Base-by-base conservation (phyloP, 1,284 basidiomycete genomes). In the Boletus hoseneyae region DNA sequence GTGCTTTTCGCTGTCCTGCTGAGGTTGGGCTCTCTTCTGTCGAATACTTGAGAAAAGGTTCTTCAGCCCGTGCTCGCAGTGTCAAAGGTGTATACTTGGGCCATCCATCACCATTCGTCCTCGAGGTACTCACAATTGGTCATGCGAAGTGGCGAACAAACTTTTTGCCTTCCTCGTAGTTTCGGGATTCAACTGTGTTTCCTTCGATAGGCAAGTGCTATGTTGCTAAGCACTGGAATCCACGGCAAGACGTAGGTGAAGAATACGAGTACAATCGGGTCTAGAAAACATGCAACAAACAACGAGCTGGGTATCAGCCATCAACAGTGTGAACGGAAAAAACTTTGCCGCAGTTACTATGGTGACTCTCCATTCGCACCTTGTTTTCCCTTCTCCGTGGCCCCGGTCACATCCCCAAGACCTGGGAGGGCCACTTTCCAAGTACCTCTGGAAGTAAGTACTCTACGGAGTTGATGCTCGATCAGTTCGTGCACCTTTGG, bases 401-500 rank as follows among this genome's bases (percentile, higher is more conserved):
- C 70, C 37, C 76, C 73, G 16, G 68, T 66, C 23, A 75, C 70
- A 52, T 63, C 77, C 19, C 75, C 67, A 34, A 90, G 66, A 29
- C 84, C 84, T 29, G 88, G 88, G 10, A 91, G 70, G 3, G 76
- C 73, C 32, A 91, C 65, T 54, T 80, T 84, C 82, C 85, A 88
- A 11, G 77, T 80, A 18, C 79, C 82, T 50, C 75, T 77, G n/a
- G 82, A 72, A 29, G 76, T 72, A 23, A 91, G 74, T 15, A 77
- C 68, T 43, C 73, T 74, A 42, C 79, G 73, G 11, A 88, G 79
- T 71, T 90, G 87, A 59, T 82, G 77, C 58, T 87, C 81, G 36
- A 91, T 90, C 41, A 91, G 71, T 63, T 91, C 88, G 56, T 91
- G 89, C 12, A 91, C 70, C 64, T 91, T 91, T 23, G 89, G 88